These are phyloP conservation scores for Colletotrichum sp. DNA, from an alignment of 2,329 filamentous ascomycete genomes.

Conservation along the genomic window DNA sequence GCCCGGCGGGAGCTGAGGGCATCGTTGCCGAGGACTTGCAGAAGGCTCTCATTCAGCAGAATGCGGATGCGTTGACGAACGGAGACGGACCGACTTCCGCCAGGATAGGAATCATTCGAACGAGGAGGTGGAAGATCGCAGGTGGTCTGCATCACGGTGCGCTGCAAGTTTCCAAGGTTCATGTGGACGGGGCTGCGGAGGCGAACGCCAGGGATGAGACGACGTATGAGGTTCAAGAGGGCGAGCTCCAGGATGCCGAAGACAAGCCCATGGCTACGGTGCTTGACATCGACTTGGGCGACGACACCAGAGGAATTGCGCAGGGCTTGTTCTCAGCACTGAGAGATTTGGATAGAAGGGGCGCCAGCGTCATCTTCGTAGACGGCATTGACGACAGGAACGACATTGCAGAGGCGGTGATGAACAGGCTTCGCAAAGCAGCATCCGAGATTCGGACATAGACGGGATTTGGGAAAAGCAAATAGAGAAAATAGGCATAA, in stretches of 20 bases:
- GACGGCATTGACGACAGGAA: conserved; percentile 84
- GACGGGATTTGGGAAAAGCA: conserved; percentile 24
- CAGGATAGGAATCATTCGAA: conserved; percentile 60
- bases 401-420: conserved; percentile 84
- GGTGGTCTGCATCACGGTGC: conserved; percentile 42
- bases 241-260: conserved; percentile 38
- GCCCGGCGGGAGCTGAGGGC: conserved; percentile 36
- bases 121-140: conserved; percentile 54
- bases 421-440: conserved; percentile 83
- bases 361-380: conserved; percentile 85
- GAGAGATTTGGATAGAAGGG: conserved; percentile 79
- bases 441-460: conserved; percentile 65
- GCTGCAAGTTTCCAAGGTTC: conserved; percentile 31
- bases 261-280: conserved; percentile 43
- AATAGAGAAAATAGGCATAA: conserved; percentile 22
- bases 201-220: conserved; percentile 30
- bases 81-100: conserved; percentile 21
- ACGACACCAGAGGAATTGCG: conserved; percentile 75
- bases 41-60: conserved; percentile 19
- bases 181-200: conserved; percentile 25
- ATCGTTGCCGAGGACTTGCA: conserved; percentile 40
- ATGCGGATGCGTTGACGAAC: conserved; percentile 22
- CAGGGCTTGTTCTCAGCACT: conserved; percentile 87
- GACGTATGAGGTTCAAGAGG: conserved; percentile 45
- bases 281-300: conserved; percentile 77